These are phyloP conservation scores for Orbilia blumenaviensis DNA, from an alignment of 2,329 filamentous ascomycete genomes.

Conservation along the genomic window DNA sequence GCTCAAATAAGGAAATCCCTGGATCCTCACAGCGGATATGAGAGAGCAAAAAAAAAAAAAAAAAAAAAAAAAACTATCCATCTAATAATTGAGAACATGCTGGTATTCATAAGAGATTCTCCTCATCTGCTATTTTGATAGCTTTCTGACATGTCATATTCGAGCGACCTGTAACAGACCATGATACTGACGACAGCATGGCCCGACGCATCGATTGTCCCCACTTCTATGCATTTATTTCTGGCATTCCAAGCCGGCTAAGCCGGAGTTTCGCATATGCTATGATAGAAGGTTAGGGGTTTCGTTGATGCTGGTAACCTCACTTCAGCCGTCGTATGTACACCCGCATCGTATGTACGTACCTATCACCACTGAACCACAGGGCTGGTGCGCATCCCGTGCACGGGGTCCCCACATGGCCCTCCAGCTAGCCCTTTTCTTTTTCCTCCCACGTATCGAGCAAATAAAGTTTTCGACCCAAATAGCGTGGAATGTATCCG, in stretches of 20 bases:
- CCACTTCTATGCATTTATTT: slow-evolving; percentile 25
- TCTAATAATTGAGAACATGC: neutral
- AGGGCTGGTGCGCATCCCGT: slow-evolving; percentile 37
- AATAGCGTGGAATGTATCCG: slow-evolving; percentile 29
- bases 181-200: slow-evolving; percentile 29
- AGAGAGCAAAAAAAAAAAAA: neutral
- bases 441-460: slow-evolving; percentile 23
- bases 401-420: slow-evolving; percentile 36
- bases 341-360: no score
- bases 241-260: neutral
- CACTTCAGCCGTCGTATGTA: slow-evolving; percentile 45
- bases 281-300: slow-evolving; percentile 9
- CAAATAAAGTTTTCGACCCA: slow-evolving; percentile 26
- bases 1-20: neutral
- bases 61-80: no score
- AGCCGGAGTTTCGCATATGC: slow-evolving; percentile 1
- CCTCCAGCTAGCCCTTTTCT: slow-evolving; percentile 22
- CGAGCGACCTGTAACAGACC: neutral
- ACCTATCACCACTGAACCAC: slow-evolving; percentile 13
- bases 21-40: neutral
- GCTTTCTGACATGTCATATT: slow-evolving; percentile 21
- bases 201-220: slow-evolving; percentile 10
- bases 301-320: neutral
- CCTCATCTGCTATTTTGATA: neutral
- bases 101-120: neutral